Conservation (phyloP, 495 filamentous ascomycete genomes). For the Hypoxylon trugodes region DNA sequence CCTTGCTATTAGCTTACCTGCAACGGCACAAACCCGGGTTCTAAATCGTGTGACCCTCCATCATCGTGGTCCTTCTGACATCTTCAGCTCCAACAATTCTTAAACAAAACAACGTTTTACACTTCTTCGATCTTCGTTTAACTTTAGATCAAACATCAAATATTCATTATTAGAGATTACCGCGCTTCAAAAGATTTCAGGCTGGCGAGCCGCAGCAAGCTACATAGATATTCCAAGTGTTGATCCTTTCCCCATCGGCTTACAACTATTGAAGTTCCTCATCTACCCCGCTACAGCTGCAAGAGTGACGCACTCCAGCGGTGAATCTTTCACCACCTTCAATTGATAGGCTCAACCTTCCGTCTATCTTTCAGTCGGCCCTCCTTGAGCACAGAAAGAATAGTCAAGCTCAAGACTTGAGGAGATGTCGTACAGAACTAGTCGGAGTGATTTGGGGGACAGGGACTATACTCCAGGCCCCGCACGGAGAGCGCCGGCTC, state of each 20-base stretch:
- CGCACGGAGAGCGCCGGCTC: slow-evolving; percentile 23
- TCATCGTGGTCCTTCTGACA: slow-evolving; percentile 32
- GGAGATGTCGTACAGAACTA: slow-evolving; percentile 43
- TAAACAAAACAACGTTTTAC: neutral
- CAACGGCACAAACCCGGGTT: slow-evolving; percentile 32
- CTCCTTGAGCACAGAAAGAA: slow-evolving; percentile 8
- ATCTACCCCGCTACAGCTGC: slow-evolving; percentile 38
- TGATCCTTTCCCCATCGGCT: slow-evolving; percentile 33
- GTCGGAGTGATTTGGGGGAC: slow-evolving; percentile 52
- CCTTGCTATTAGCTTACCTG: slow-evolving; percentile 24
- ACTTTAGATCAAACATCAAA: slow-evolving; percentile 16
- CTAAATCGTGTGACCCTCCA: slow-evolving; percentile 51
- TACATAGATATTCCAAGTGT: slow-evolving; percentile 13
- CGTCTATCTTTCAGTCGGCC: slow-evolving; percentile 14
- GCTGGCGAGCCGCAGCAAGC: slow-evolving; percentile 7
- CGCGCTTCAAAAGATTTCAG: neutral
- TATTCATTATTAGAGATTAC: slow-evolving; percentile 3
- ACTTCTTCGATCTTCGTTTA: slow-evolving; percentile 16
- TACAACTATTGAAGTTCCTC: slow-evolving; percentile 28
- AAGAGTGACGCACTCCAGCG: slow-evolving; percentile 38
- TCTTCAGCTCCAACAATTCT: slow-evolving; percentile 30
- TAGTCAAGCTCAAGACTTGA: slow-evolving; percentile 8
- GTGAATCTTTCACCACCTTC: slow-evolving; percentile 31
- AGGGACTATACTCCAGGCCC: slow-evolving; percentile 46
- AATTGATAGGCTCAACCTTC: slow-evolving; percentile 31